Percentiles rank a stretch among this genome's conserved stretches.
These are phyloP conservation scores for Rhodotorula sphaerocarpa DNA, from an alignment of 768 basidiomycete species.

Conservation along the genomic window DNA sequence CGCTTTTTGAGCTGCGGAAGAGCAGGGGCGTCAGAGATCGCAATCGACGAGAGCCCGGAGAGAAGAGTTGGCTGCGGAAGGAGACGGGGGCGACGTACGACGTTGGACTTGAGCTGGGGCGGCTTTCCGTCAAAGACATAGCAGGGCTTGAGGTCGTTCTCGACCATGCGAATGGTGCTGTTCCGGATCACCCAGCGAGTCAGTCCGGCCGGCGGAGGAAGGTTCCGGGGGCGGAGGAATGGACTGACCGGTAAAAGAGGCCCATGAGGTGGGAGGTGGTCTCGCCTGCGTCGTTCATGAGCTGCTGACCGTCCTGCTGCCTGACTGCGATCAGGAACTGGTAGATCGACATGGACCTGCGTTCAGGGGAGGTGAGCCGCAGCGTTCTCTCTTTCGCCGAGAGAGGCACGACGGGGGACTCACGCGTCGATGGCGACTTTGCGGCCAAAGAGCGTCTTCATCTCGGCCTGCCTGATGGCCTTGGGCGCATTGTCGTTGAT, in stretches of 20 bases:
- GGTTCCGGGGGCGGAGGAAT: not conserved
- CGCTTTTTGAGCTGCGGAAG: constrained; percentile 79
- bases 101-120: constrained; percentile 90
- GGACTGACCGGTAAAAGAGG: constrained; percentile 65
- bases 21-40: not conserved
- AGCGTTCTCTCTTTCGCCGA: too few species aligned
- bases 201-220: not conserved
- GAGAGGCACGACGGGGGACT: not conserved
- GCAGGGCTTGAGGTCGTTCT: constrained; percentile 95
- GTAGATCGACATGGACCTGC: constrained; percentile 77
- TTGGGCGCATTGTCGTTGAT: constrained; percentile 83
- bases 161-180: constrained; percentile 83
- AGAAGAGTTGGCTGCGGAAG: not conserved
- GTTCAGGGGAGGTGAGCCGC: not conserved
- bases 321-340: constrained; percentile 91
- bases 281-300: constrained; percentile 95
- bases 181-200: constrained; percentile 39
- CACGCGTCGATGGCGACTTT: constrained; percentile 94
- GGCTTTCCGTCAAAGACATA: constrained; percentile 99
- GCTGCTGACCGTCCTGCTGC: constrained; percentile 89
- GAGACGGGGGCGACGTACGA: constrained; percentile 57
- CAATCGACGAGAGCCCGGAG: too few species aligned
- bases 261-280: constrained; percentile 98
- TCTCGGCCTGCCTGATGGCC: constrained; percentile 52
- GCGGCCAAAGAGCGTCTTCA: constrained; percentile 77